Evolutionary conservation across 495 filamentous ascomycete genomes (phyloP).

Genomic region (Talaromyces thailandensis): DNA sequence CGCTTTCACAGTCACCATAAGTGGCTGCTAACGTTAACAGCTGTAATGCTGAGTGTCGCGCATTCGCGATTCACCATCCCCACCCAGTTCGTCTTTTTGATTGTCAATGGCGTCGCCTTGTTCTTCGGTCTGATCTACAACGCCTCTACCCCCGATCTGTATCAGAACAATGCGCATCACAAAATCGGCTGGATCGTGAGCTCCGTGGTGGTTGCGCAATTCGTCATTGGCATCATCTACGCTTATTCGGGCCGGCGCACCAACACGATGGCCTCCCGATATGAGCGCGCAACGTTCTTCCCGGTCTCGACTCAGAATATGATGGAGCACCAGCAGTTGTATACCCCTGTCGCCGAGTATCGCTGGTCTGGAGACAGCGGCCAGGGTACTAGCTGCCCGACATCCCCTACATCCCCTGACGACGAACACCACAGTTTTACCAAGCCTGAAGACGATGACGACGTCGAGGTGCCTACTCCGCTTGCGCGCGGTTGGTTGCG

Average conservation of each 20-base stretch:
- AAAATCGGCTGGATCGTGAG: slow-evolving; percentile 84
- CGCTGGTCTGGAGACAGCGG: slow-evolving; percentile 82
- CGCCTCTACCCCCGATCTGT: slow-evolving; percentile 75
- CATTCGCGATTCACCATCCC: slow-evolving; percentile 65
- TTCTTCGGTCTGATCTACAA: slow-evolving; percentile 72
- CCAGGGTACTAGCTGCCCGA: slow-evolving; percentile 70
- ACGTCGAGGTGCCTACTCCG: slow-evolving; percentile 27
- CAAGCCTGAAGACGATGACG: slow-evolving; percentile 41
- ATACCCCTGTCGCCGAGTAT: slow-evolving; percentile 35
- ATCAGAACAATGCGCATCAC: slow-evolving; percentile 80
- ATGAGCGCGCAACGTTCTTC: slow-evolving; percentile 48
- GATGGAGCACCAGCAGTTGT: slow-evolving; percentile 49
- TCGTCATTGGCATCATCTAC: slow-evolving; percentile 56
- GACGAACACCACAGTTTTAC: slow-evolving; percentile 36
- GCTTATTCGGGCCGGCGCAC: slow-evolving; percentile 31
- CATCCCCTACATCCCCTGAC: slow-evolving; percentile 36
- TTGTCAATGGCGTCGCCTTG: slow-evolving; percentile 61
- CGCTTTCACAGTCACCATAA: neutral
- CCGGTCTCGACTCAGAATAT: slow-evolving; percentile 61
- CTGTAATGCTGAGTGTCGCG: slow-evolving; percentile 76
- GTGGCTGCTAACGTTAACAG: slow-evolving; percentile 32
- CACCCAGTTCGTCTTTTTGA: slow-evolving; percentile 69
- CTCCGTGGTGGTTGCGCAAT: slow-evolving; percentile 60
- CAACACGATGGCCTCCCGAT: slow-evolving; percentile 12
- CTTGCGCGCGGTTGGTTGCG: slow-evolving; percentile 32